Evolutionary conservation across 2,329 filamentous ascomycete genomes (phyloP).

Genomic region (Nemania diffusa): DNA sequence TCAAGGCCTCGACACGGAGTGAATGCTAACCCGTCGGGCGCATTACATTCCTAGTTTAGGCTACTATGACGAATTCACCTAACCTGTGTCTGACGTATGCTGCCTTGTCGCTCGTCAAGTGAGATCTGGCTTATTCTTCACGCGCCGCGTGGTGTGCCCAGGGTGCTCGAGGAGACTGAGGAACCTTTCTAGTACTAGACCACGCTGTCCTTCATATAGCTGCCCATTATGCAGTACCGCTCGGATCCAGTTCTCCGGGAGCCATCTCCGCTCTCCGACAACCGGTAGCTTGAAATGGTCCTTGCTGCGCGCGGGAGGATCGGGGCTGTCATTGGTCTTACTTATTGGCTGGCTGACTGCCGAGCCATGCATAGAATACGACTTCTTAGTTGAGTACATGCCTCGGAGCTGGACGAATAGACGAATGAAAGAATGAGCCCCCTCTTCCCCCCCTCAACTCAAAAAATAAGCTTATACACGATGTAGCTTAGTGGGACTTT

Average conservation of each 20-base stretch:
- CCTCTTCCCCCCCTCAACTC: background rate
- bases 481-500: conserved; percentile 14
- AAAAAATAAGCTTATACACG: conserved; percentile 14
- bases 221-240: conserved; percentile 3
- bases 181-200: background rate
- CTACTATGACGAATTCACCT: background rate
- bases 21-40: background rate
- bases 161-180: conserved; percentile 9
- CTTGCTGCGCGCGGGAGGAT: conserved; percentile 26
- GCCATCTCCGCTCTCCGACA: background rate
- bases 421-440: conserved; percentile 4
- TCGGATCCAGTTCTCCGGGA: conserved; percentile 21
- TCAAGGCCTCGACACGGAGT: background rate
- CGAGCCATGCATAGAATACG: conserved; percentile 19
- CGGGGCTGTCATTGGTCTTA: conserved; percentile 22
- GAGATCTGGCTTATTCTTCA: background rate
- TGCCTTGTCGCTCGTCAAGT: conserved; percentile 5
- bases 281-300: conserved; percentile 10
- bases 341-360: conserved; percentile 27
- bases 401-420: conserved; percentile 1
- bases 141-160: conserved; percentile 6
- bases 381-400: conserved; percentile 11
- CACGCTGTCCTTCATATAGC: background rate
- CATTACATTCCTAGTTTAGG: background rate
- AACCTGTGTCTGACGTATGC: conserved; percentile 15